Evolutionary conservation across 1,139 yeast genomes (phyloP).

Genomic region (Nakaseomyces uthaithaninus): DNA sequence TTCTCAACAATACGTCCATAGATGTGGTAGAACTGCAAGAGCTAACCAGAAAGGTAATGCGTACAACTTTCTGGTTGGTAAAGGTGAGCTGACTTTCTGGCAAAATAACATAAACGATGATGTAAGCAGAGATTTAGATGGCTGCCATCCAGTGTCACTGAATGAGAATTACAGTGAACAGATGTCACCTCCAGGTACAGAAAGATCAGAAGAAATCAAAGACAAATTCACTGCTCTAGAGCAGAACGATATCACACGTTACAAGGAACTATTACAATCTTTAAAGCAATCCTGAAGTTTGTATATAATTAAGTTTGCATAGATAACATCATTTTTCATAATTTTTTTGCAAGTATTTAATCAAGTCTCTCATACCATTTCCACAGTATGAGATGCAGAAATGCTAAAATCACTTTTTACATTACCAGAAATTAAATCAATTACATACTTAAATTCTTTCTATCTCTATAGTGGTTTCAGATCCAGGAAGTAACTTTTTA

Average conservation of each 20-base stretch:
- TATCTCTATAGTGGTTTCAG: slow-evolving; percentile 59
- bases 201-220: slow-evolving; percentile 5
- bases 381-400: too few species aligned
- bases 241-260: not conserved
- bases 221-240: slow-evolving; percentile 5
- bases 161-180: not conserved
- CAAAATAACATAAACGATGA: slow-evolving; percentile 43
- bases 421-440: too few species aligned
- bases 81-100: slow-evolving; percentile 64
- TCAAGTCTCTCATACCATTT: too few species aligned
- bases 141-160: slow-evolving; percentile 15
- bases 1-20: slow-evolving; percentile 84
- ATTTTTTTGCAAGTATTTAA: too few species aligned
- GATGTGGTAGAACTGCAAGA: slow-evolving; percentile 96
- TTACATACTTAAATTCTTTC: slow-evolving; percentile 27
- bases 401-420: too few species aligned
- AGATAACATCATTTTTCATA: not conserved
- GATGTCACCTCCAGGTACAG: slow-evolving; percentile 4
- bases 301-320: not conserved
- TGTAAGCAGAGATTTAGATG: slow-evolving; percentile 31
- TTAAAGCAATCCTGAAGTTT: slow-evolving; percentile 5
- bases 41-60: slow-evolving; percentile 77
- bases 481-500: slow-evolving; percentile 27
- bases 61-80: slow-evolving; percentile 59
- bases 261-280: slow-evolving; percentile 11